Base-by-base conservation (phyloP, 164 flowering plant genomes). In the Dillenia suffruticosa region DNA sequence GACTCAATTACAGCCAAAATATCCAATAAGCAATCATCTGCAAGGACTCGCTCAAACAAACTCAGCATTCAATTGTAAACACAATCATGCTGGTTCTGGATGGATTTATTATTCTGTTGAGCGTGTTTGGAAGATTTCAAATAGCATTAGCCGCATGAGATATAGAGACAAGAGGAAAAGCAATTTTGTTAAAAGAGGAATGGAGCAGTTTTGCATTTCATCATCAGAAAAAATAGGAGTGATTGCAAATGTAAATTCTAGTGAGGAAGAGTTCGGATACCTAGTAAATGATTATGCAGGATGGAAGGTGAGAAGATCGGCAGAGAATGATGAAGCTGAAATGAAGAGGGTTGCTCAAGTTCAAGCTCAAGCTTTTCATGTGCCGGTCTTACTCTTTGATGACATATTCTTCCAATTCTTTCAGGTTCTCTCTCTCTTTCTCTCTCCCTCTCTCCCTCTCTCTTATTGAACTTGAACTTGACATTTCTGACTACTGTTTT, bases 301-400 rank as follows among this genome's bases (percentile, higher is more conserved):
- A 44, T 92, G 98, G 98, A 68, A 70, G 15, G 93, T 86, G 63
- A 86, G 96, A 76, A 82, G 89, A 24, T 68, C 88, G 81, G 75
- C 22, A 44, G 81, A 71, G 65, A 32, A 32, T 32, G 70, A 68
- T 17, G 81, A 68, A 16, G 77, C 63, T 46, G 96, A 88, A 72
- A 86, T 85, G 81, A 82, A 78, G 68, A 69, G 50, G 40, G 96
- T 77, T 5, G 90, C 89, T 64, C 54, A 67, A 14, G 72, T 90
- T 70, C 98, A 90, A 72, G 90, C 97, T 54, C 81, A 90, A 74
- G 96, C 98, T 3, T 93, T 90, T 63, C 87, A 93, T 68, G 81
- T 57, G 15, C 92, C 97, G 0, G 60, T 70, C 14, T 57, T 76
- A 49, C 44, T 93, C 62, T 85, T 90, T 61, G 63, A 88, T 74